Conservation (phyloP, 2,329 filamentous ascomycete species). For the Biscogniauxia marginata region DNA sequence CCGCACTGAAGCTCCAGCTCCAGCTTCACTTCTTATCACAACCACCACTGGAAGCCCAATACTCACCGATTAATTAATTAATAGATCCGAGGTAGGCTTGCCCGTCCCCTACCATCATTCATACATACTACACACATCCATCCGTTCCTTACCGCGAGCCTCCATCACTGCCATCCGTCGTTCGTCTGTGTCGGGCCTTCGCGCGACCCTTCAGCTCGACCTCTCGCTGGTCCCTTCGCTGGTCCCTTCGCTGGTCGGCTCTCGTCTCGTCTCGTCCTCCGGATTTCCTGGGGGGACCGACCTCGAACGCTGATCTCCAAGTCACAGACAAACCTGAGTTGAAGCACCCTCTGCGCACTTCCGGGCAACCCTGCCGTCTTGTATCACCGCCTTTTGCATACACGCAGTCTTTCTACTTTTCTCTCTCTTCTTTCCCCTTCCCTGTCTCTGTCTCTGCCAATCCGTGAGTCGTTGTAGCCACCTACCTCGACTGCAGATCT, state of each 20-base stretch:
- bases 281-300: too few species aligned
- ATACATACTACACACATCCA: too few species aligned
- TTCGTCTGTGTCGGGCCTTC: background rate
- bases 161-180: background rate
- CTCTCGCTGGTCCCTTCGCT: too few species aligned
- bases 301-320: too few species aligned
- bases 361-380: too few species aligned
- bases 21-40: background rate
- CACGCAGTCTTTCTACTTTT: too few species aligned
- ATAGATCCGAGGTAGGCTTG: background rate
- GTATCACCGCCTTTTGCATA: background rate
- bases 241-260: too few species aligned
- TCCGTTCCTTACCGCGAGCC: background rate
- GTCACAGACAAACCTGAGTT: too few species aligned
- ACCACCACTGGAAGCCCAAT: background rate
- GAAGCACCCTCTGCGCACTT: too few species aligned
- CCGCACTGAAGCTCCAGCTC: background rate
- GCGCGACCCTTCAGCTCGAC: too few species aligned
- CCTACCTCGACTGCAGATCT: background rate
- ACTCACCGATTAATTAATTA: background rate
- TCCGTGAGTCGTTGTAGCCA: background rate
- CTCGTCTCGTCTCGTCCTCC: too few species aligned
- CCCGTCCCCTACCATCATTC: background rate
- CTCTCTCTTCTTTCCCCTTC: background rate
- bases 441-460: background rate